These are phyloP conservation scores for Hyaloscypha finlandica DNA, from an alignment of 495 filamentous ascomycete species.

Conservation along the genomic window DNA sequence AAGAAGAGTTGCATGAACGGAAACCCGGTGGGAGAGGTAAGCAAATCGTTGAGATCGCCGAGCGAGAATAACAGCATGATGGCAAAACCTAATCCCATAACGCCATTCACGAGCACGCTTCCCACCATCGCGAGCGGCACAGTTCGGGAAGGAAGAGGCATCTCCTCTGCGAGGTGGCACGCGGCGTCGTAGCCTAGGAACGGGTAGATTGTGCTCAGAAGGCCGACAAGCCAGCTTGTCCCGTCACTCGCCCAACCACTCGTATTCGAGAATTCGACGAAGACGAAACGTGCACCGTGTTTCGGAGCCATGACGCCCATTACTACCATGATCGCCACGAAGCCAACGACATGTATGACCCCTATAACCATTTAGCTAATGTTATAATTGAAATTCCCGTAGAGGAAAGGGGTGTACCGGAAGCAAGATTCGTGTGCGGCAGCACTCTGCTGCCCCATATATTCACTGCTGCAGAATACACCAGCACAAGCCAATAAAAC, in stretches of 20 bases:
- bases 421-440: conserved; percentile 41
- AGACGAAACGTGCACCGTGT: conserved; percentile 46
- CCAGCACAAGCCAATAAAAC: conserved; percentile 46
- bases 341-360: conserved; percentile 48
- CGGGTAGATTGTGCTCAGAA: conserved; percentile 18
- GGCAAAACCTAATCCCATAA: conserved; percentile 44
- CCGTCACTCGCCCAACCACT: conserved; percentile 47
- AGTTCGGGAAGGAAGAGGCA: conserved; percentile 40
- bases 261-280: conserved; percentile 39
- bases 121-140: conserved; percentile 48
- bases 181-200: conserved; percentile 34
- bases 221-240: conserved; percentile 39
- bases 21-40: conserved; percentile 43
- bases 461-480: conserved; percentile 45
- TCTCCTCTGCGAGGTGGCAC: conserved; percentile 45
- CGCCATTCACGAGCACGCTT: conserved; percentile 47
- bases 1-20: conserved; percentile 52
- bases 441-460: conserved; percentile 43
- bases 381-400: not conserved
- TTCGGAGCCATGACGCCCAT: conserved; percentile 46
- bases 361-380: conserved; percentile 29
- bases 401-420: conserved; percentile 1
- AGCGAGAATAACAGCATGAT: conserved; percentile 48
- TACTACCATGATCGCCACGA: conserved; percentile 44
- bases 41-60: conserved; percentile 39